These are phyloP conservation scores for Colletotrichum orchidophilum DNA, from an alignment of 2,329 filamentous ascomycete genomes.

Conservation along the genomic window DNA sequence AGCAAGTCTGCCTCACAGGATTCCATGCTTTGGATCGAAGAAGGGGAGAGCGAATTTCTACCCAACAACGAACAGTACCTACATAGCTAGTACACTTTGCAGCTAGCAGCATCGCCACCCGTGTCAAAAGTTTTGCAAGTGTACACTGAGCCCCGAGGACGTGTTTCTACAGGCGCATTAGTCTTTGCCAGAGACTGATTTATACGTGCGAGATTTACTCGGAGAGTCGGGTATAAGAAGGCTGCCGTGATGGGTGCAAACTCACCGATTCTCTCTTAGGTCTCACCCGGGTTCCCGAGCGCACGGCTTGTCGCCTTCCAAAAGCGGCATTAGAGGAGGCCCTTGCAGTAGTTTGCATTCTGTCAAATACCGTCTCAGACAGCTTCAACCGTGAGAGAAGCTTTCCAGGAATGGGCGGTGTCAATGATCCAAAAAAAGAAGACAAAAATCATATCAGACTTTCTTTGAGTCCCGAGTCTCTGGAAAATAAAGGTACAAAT, in stretches of 20 bases:
- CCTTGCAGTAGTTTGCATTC: neutral
- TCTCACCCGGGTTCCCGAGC: constrained; percentile 3
- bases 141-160: neutral
- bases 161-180: neutral
- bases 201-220: neutral
- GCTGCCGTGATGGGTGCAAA: neutral
- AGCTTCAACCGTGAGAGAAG: neutral
- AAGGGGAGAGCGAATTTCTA: neutral
- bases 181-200: neutral
- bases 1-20: neutral
- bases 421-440: neutral
- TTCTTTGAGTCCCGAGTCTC: neutral
- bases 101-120: neutral
- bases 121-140: neutral
- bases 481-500: neutral
- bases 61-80: neutral
- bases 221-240: neutral
- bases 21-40: neutral
- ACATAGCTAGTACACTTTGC: neutral
- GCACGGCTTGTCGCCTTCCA: constrained; percentile 21
- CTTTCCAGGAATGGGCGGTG: neutral
- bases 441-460: neutral
- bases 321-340: constrained; percentile 2
- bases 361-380: neutral
- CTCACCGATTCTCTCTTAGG: neutral